These are phyloP conservation scores for Tremella mesenterica DNA, from an alignment of 768 basidiomycete species.

Conservation along the genomic window DNA sequence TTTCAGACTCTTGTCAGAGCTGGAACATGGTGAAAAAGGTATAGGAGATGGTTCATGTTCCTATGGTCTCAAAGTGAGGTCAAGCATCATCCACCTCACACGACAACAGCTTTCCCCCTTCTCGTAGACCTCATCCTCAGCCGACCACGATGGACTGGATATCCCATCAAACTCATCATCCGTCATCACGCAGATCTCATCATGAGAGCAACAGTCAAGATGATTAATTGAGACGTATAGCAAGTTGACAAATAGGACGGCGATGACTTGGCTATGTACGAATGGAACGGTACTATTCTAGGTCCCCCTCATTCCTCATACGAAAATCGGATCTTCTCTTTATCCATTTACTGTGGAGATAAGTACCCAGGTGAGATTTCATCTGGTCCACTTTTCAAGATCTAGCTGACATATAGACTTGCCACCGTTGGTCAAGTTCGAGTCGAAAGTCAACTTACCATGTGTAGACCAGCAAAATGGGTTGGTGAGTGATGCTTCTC, in stretches of 20 bases:
- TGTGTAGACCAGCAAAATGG: conserved; percentile 68
- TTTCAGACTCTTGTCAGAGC: conserved; percentile 92
- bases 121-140: neutral
- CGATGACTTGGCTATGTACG: conserved; percentile 94
- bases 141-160: no score
- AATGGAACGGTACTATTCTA: conserved; percentile 99
- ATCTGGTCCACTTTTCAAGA: neutral
- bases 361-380: conserved; percentile 31
- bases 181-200: no score
- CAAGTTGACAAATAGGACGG: conserved; percentile 51
- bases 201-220: neutral
- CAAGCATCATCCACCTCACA: neutral
- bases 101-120: neutral
- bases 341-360: conserved; percentile 76
- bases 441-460: conserved; percentile 84
- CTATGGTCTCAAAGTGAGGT: conserved; percentile 68
- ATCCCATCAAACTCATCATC: no score
- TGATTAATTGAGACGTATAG: neutral
- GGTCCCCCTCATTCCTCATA: conserved; percentile 98
- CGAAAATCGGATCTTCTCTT: conserved; percentile 96
- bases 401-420: conserved; percentile 57
- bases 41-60: conserved; percentile 97
- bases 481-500: conserved; percentile 48
- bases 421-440: conserved; percentile 73
- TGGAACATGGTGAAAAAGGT: conserved; percentile 99